Base-by-base conservation (phyloP, 805 yeast genomes). In the Metschnikowia drakensbergensis region DNA sequence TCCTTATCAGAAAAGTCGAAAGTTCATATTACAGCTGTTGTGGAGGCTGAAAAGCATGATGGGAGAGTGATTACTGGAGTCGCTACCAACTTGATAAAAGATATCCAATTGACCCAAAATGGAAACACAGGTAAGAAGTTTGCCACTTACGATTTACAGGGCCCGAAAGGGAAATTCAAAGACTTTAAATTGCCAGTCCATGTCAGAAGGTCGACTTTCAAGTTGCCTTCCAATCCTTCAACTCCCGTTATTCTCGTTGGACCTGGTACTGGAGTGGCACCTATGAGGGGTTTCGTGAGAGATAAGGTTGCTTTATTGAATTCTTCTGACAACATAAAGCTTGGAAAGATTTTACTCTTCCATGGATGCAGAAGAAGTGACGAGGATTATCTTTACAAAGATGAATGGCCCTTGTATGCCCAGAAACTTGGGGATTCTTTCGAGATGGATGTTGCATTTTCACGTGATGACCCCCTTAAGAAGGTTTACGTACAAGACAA, bases 191-290 rank as follows among this genome's bases (percentile, higher is more conserved):
- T 90, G 46, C 97, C 97, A 4, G 84, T 94, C 37, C 97, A 91
- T 65, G 86, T 94, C 41, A 88, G 98, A 70, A 89, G 94, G 69
- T 91, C 98, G 5, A 86, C 92, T 49, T 94, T 92, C 76, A 91
- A 90, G 74, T 76, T 94, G 54, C 99, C 99, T 22, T 76, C 90
- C 6, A 88, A 88, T 63, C 85, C 95, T 30, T 68, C 79, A 3
- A 81, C 84, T 30, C 97, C 98, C 13, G 77, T 92, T 23, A 89
- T 92, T 59, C 81, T 91, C 86, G 79, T 92, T 61, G 99, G 99
- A 28, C 98, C 99, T 40, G 99, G 99, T 55, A 94, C 99, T 3
- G 99, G 99, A 67, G 92, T 92, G 44, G 98, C 99, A 7, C 99
- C 99, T 53, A 88, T 94, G 75, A 84, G 99, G 72, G 99, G 96